phyloP scores from a whole-genome alignment of 495 filamentous ascomycete genomes.

The Elaphomyces granulatus region DNA sequence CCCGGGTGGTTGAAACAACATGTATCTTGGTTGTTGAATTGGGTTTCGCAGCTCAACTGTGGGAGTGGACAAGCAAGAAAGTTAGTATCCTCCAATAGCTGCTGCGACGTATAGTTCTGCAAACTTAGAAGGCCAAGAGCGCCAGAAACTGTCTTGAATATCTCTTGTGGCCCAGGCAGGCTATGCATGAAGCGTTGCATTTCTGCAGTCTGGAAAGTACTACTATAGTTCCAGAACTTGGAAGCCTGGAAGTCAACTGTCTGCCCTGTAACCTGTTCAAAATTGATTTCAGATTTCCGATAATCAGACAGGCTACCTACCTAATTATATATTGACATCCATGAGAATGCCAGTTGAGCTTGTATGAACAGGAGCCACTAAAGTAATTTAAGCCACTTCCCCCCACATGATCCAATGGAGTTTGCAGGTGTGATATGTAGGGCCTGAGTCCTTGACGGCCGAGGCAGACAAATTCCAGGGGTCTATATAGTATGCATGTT shows the following conservation, averaged over 20 bases:
- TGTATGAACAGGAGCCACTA: not conserved
- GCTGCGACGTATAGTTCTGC: slow-evolving; percentile 5
- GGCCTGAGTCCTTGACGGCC: no score
- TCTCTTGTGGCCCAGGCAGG: slow-evolving; percentile 28
- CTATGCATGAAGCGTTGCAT: slow-evolving; percentile 12
- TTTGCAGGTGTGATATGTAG: no score
- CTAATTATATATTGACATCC: no score
- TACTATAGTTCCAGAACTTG: not conserved
- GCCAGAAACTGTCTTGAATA: slow-evolving; percentile 25
- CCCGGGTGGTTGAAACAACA: slow-evolving; percentile 71
- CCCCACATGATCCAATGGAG: no score
- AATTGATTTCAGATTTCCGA: no score
- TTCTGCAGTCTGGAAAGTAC: not conserved
- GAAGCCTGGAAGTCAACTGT: not conserved
- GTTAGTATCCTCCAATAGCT: slow-evolving; percentile 6
- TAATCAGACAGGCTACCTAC: no score
- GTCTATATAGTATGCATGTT: no score
- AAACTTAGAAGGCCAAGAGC: slow-evolving; percentile 22
- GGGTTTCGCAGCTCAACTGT: slow-evolving; percentile 45
- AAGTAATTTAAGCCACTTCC: not conserved
- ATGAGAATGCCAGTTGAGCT: not conserved
- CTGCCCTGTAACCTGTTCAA: slow-evolving; percentile 1
- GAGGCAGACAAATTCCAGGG: no score
- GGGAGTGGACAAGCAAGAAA: slow-evolving; percentile 26
- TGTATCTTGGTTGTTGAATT: slow-evolving; percentile 36